Evolutionary conservation across 164 flowering plant species (phyloP), one percentile per base, ranked within the genome.

Genomic region (Taxillus chinensis): DNA sequence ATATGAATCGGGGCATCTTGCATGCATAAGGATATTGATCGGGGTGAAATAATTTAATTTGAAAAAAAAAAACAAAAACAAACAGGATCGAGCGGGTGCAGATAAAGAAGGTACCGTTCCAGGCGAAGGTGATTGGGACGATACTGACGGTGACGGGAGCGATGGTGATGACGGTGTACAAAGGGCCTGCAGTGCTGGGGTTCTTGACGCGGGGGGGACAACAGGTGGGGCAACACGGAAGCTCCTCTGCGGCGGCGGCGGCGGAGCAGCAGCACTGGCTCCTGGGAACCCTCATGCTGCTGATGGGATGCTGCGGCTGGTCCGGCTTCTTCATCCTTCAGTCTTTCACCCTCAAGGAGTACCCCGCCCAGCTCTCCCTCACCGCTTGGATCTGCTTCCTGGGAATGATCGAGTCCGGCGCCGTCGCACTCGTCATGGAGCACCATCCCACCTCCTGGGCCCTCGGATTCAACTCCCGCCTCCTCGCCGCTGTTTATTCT

Each of bases 321-420:
- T 77, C 82, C 8, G 50, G 59, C 40, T 82, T 78, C 72, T 79
- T 63, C 63, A 59, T 79, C 0, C 64, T 82, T 13, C 68, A 82
- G 89, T 76, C 84, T 1, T 53, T 74, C 41, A 77, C 86, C 8
- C 17, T 84, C 39, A 78, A 74, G 71, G 65, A 58, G 55, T 82
- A 82, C 68, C 82, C 78, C 17, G 89, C 86, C 0, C 76, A 76
- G 68, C 60, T 84, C 5, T 77, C 86, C 0, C 68, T 82, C 9
- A 71, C 86, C 10, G 52, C 70, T 39, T 64, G 77, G 68, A 77
- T 82, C 69, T 84, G 89, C 74, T 51, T 76, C 43, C 39, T 71
- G 51, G 89, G 83, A 3, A 54, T 77, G 0, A 1, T 77, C 0
- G 74, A 82, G 54, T 68, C 77, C 15, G 66, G 62, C 4, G 84